Percentiles rank a stretch among this genome's conserved stretches.
Evolutionary conservation across 2,329 filamentous ascomycete species (phyloP).

Genomic region (Fusarium nisikadoi): DNA sequence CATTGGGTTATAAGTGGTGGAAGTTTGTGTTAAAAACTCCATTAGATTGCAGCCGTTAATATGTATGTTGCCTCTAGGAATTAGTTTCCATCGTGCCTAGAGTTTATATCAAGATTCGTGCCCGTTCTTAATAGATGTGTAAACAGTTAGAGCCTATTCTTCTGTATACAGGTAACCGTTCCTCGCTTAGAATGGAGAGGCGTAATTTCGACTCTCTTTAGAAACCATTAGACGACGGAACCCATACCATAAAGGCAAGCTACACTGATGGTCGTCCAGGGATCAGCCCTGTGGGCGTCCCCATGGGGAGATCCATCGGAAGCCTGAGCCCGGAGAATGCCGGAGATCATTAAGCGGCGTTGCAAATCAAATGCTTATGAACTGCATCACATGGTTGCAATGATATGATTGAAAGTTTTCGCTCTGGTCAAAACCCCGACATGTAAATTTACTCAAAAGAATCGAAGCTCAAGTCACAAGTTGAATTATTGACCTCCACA

Average conservation of each 20-base stretch:
- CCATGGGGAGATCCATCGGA: constrained; percentile 12
- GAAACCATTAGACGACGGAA: background rate
- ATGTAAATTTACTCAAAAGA: background rate
- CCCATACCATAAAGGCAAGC: background rate
- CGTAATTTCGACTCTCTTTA: background rate
- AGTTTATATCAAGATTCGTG: background rate
- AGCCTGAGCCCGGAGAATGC: constrained; percentile 17
- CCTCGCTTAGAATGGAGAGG: background rate
- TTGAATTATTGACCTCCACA: constrained; percentile 28
- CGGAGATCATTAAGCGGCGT: background rate
- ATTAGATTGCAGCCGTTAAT: background rate
- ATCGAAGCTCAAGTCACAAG: constrained; percentile 2
- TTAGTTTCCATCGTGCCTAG: background rate
- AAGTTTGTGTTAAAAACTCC: background rate
- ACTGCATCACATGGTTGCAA: background rate
- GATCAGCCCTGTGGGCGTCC: constrained; percentile 10
- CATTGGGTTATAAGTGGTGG: background rate
- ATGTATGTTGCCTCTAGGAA: background rate
- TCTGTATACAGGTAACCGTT: background rate
- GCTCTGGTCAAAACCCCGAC: background rate
- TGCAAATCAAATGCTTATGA: background rate
- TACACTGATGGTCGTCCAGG: background rate
- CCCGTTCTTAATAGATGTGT: too few species aligned
- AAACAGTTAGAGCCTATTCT: background rate
- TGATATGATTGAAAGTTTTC: background rate